Percentiles rank a stretch among this genome's conserved stretches.
Conservation (phyloP, 192 early-diverging fungal genomes). For the Coemansia sp. region DNA sequence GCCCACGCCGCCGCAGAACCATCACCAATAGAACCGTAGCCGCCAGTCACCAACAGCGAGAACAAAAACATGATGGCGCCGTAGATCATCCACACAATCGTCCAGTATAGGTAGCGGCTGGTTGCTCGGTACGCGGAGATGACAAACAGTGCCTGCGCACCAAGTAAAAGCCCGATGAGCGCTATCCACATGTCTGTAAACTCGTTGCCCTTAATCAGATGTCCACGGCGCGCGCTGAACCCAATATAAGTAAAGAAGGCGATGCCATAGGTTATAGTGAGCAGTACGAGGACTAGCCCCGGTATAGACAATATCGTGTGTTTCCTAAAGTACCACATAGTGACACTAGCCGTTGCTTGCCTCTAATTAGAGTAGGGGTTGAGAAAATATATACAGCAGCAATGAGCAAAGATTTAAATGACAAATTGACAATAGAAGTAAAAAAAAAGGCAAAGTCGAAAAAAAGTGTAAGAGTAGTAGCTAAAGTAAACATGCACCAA, state of each 20-base stretch:
- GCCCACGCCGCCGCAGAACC: constrained; percentile 42
- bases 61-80: constrained; percentile 33
- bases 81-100: constrained; percentile 52
- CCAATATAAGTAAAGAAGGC: constrained; percentile 54
- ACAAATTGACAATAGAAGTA: not conserved
- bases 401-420: not conserved
- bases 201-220: constrained; percentile 44
- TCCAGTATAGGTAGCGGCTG: constrained; percentile 51
- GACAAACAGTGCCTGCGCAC: constrained; percentile 53
- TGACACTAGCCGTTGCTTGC: not conserved
- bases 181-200: constrained; percentile 54
- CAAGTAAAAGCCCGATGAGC: constrained; percentile 35
- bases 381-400: constrained; percentile 9
- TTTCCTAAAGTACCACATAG: constrained; percentile 51
- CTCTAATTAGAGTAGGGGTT: not conserved
- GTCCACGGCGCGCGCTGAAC: constrained; percentile 27
- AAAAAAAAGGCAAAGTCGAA: not conserved
- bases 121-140: constrained; percentile 51
- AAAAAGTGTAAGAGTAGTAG: not conserved
- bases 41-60: constrained; percentile 36
- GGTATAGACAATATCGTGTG: constrained; percentile 54
- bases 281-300: constrained; percentile 34
- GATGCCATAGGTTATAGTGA: constrained; percentile 36
- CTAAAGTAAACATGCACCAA: constrained; percentile 7
- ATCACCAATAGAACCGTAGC: constrained; percentile 29